Evolutionary conservation across 805 yeast species (phyloP).

Genomic region (Metschnikowia peoriensis): DNA sequence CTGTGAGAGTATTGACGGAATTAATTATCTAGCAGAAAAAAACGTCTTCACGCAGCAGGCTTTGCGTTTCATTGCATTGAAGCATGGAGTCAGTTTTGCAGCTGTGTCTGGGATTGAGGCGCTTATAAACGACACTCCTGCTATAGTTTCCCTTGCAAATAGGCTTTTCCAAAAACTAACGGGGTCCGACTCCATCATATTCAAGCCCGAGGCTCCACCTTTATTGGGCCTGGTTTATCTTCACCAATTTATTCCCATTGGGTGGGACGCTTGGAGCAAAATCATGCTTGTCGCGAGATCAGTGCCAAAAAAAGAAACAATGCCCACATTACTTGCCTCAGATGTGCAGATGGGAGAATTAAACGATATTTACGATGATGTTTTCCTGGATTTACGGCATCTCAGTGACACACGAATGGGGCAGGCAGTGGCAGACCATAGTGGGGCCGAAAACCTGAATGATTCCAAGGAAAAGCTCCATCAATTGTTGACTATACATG

Average conservation of each 20-base stretch:
- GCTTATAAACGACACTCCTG: constrained; percentile 13
- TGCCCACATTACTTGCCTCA: constrained; percentile 7
- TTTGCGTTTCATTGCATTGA: constrained; percentile 31
- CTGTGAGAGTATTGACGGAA: constrained; percentile 10
- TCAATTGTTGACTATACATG: not conserved
- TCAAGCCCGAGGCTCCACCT: constrained; percentile 7
- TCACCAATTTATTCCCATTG: constrained; percentile 42
- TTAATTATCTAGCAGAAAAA: constrained; percentile 20
- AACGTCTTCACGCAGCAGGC: constrained; percentile 33
- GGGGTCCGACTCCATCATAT: constrained; percentile 5
- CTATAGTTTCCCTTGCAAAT: constrained; percentile 6
- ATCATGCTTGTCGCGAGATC: constrained; percentile 38
- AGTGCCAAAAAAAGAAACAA: constrained; percentile 14
- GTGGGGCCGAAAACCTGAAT: not conserved
- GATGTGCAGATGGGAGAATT: constrained; percentile 18
- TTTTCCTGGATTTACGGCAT: not conserved
- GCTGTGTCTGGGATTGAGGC: constrained; percentile 19
- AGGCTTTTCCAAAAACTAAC: constrained; percentile 1
- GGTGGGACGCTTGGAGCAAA: constrained; percentile 53
- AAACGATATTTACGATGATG: constrained; percentile 17
- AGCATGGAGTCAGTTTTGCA: constrained; percentile 28
- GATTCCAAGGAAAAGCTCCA: not conserved
- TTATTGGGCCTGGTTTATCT: constrained; percentile 5
- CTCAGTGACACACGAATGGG: not conserved
- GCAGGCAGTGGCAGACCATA: not conserved